Percentiles rank a stretch among this genome's conserved stretches.
Evolutionary conservation across 306 rosid species (phyloP).

Genomic region (Arachis hypogaea): DNA sequence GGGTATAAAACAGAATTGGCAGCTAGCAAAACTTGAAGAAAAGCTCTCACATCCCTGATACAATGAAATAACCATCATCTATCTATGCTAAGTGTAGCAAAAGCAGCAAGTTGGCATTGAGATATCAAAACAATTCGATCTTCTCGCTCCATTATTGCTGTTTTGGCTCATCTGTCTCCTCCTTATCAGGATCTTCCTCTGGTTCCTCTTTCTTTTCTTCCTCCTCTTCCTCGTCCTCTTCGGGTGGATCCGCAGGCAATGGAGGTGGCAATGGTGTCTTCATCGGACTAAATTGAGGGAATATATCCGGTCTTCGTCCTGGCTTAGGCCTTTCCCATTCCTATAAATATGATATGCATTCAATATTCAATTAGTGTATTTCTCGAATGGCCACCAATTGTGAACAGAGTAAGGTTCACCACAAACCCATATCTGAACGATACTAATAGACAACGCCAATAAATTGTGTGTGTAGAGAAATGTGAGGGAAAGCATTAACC

Average conservation of each 20-base stretch:
- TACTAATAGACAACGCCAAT: too few relatives aligned
- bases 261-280: slow-evolving; percentile 63
- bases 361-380: slow-evolving; percentile 20
- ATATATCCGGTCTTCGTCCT: slow-evolving; percentile 58
- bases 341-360: slow-evolving; percentile 32
- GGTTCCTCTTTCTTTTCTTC: too few relatives aligned
- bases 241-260: slow-evolving; percentile 55
- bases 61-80: not conserved
- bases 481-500: too few relatives aligned
- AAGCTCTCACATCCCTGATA: slow-evolving; percentile 15
- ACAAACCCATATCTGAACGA: not conserved
- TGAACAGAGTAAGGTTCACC: not conserved
- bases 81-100: slow-evolving; percentile 22
- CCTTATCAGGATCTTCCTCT: slow-evolving; percentile 40
- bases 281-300: slow-evolving; percentile 63
- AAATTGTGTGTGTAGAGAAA: too few relatives aligned
- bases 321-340: slow-evolving; percentile 58
- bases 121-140: slow-evolving; percentile 29
- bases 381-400: slow-evolving; percentile 1
- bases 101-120: slow-evolving; percentile 22
- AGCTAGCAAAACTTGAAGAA: slow-evolving; percentile 32
- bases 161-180: slow-evolving; percentile 46
- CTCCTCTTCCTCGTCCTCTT: slow-evolving; percentile 53
- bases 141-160: slow-evolving; percentile 5
- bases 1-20: slow-evolving; percentile 5